Conservation (phyloP, 441 rosid species). For the Populus hybrid region DNA sequence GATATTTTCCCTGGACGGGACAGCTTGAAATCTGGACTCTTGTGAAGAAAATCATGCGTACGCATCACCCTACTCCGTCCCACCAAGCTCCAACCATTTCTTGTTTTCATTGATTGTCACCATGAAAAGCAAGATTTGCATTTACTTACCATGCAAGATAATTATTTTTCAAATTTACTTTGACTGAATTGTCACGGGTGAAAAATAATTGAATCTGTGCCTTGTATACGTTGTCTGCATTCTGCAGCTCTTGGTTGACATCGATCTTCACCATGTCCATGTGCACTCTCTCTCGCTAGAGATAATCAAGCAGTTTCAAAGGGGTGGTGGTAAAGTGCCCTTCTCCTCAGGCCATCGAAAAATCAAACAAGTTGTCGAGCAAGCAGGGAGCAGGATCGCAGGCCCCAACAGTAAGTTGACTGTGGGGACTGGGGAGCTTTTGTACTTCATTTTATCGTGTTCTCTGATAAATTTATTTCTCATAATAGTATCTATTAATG, state of each 20-base stretch:
- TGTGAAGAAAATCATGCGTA: no score
- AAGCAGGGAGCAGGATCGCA: not conserved
- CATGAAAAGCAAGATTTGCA: not conserved
- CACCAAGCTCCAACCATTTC: no score
- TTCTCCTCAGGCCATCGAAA: not conserved
- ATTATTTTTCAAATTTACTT: not conserved
- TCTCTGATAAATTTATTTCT: not conserved
- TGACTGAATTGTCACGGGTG: not conserved
- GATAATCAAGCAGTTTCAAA: not conserved
- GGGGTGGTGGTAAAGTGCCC: not conserved
- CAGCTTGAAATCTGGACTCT: no score
- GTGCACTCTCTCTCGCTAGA: not conserved
- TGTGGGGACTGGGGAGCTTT: not conserved
- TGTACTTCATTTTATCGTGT: no score
- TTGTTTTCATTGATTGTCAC: no score
- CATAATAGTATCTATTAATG: no score
- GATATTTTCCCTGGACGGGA: no score
- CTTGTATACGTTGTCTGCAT: not conserved
- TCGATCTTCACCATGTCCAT: not conserved
- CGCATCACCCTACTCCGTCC: no score
- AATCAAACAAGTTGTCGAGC: not conserved
- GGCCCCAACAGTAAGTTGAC: not conserved
- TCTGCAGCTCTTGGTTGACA: not conserved
- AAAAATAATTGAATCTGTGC: not conserved
- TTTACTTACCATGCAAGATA: not conserved